A percentile compares a stretch with the other conserved stretches of the same genome.
phyloP scores from a whole-genome alignment of 192 early-diverging fungal genomes.

The Backusella parvicylindrica region DNA sequence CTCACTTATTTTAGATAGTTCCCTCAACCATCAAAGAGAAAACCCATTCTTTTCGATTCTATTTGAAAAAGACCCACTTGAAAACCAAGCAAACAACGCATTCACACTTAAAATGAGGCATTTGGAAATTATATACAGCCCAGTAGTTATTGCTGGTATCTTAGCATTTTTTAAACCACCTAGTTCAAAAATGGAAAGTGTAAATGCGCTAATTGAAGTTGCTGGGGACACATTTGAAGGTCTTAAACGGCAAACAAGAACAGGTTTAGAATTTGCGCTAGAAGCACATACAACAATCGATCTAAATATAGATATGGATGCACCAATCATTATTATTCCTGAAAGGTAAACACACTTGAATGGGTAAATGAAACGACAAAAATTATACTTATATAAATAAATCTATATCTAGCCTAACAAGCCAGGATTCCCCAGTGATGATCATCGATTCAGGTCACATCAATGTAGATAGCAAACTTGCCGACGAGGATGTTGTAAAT shows the following conservation, averaged over 20 bases:
- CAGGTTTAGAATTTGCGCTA: conserved; percentile 75
- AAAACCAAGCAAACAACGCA: conserved; percentile 69
- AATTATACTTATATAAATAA: neutral
- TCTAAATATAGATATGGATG: conserved; percentile 77
- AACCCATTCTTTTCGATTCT: conserved; percentile 53
- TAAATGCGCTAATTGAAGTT: conserved; percentile 55
- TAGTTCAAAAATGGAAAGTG: conserved; percentile 54
- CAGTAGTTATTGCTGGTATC: conserved; percentile 58
- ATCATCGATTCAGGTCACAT: conserved; percentile 84
- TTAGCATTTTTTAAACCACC: conserved; percentile 73
- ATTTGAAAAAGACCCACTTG: conserved; percentile 73
- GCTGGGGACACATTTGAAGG: conserved; percentile 71
- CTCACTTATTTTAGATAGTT: neutral
- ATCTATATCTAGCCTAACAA: conserved; percentile 30
- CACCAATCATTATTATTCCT: conserved; percentile 81
- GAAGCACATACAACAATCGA: conserved; percentile 74
- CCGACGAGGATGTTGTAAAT: conserved; percentile 54
- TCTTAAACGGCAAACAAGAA: conserved; percentile 70
- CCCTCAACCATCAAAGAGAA: neutral
- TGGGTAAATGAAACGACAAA: neutral
- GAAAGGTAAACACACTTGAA: conserved; percentile 27
- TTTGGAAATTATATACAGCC: conserved; percentile 77
- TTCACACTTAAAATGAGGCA: conserved; percentile 70
- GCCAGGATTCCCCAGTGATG: conserved; percentile 52
- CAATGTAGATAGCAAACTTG: conserved; percentile 67